These are phyloP conservation scores for Nephelium lappaceum DNA, from an alignment of 345 rosid genomes.

Conservation along the genomic window DNA sequence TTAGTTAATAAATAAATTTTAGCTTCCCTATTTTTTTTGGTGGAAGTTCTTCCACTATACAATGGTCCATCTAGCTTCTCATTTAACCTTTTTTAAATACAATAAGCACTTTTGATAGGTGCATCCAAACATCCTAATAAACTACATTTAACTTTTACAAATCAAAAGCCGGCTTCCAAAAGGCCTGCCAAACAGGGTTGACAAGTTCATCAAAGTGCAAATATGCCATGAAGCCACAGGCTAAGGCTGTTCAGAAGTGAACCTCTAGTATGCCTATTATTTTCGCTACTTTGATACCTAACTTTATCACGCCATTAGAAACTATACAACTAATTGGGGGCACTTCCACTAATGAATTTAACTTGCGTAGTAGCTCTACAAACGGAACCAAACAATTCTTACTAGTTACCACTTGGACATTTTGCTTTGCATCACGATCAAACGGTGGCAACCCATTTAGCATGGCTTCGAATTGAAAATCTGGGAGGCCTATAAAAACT, in stretches of 20 bases:
- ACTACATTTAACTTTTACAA: no score
- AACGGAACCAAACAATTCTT: slow-evolving; percentile 22
- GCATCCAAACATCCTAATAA: no score
- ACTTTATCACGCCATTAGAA: slow-evolving; percentile 21
- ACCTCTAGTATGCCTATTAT: slow-evolving; percentile 9
- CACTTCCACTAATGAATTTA: neutral
- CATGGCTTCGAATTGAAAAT: slow-evolving; percentile 36
- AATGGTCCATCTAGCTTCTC: no score
- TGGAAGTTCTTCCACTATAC: no score
- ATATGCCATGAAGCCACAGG: slow-evolving; percentile 21
- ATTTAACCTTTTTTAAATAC: no score
- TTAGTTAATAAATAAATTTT: no score
- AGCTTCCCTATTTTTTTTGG: no score
- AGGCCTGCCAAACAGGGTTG: neutral
- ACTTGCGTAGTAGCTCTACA: slow-evolving; percentile 7
- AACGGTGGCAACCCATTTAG: slow-evolving; percentile 37
- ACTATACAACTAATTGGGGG: slow-evolving; percentile 2
- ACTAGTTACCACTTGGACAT: slow-evolving; percentile 7
- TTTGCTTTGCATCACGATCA: slow-evolving; percentile 23
- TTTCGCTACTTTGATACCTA: slow-evolving; percentile 18
- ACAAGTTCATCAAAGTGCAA: neutral
- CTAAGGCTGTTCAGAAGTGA: slow-evolving; percentile 23
- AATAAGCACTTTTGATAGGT: no score
- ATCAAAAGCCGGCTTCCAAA: no score
- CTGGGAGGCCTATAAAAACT: neutral